Evolutionary conservation across 768 basidiomycete species (phyloP), one percentile per base, ranked within the genome.

Genomic region (Kwoniella bestiolae): DNA sequence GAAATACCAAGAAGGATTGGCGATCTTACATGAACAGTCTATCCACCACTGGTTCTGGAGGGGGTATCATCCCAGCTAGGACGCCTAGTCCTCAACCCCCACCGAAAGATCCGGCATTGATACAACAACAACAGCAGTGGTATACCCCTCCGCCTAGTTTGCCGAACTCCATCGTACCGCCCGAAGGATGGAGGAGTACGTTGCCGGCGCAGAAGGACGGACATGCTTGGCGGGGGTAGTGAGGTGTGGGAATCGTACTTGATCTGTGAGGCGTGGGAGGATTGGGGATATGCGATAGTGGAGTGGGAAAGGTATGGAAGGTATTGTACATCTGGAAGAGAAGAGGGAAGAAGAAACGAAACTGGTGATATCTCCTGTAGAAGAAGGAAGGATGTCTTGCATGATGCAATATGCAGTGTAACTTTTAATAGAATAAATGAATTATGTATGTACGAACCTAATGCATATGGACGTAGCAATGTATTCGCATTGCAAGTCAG

Each of bases 71-170:
- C 25, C 68, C 61, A n/a, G 50, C 51, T 16, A 55, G 76, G 38
- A 52, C 58, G 9, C 68, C 69, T 0, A 71, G 67, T 57, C 75
- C 69, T 2, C 69, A 67, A 45, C 73, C 68, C 12, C 70, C 67
- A 4, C 69, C 66, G 6, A 70, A 72, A 41, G 63, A 58, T 21
- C 44, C 55, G 14, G n/a, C 41, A 14, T 32, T 21, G 29, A 31
- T 44, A 65, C 35, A 61, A 49, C 35, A 52, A 45, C 65, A 63
- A 25, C 45, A 56, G 32, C 45, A 68, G 28, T 75, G 74, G 76
- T 77, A 72, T 51, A 75, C 73, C 8, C 74, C 74, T 58, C 74
- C 76, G 23, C 76, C 76, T 38, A 72, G 55, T 51, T 47, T 77
- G 35, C 76, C 76, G 52, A 58, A 59, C 11, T 68, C 70, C 41